These are phyloP conservation scores for Neurospora sublineolata DNA, from an alignment of 495 filamentous ascomycete species.

Conservation along the genomic window DNA sequence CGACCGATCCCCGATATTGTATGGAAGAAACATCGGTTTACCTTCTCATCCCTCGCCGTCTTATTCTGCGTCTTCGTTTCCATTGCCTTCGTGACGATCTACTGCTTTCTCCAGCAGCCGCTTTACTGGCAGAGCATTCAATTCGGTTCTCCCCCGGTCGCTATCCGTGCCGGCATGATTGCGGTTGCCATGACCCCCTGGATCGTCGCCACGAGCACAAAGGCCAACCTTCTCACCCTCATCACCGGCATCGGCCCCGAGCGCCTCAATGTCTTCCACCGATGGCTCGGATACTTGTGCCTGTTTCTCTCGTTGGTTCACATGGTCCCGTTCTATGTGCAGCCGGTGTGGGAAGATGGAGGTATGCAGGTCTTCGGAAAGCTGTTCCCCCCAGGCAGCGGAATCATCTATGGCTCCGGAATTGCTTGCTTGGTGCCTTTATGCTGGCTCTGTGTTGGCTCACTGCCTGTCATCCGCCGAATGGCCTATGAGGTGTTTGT, in stretches of 20 bases:
- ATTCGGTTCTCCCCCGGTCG: constrained; percentile 79
- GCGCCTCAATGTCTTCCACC: constrained; percentile 82
- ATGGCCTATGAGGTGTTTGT: constrained; percentile 74
- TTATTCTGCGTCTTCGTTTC: constrained; percentile 51
- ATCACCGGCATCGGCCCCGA: constrained; percentile 89
- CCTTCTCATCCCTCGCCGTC: constrained; percentile 67
- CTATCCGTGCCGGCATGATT: constrained; percentile 86
- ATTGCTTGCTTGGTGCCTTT: constrained; percentile 78
- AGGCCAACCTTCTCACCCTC: constrained; percentile 75
- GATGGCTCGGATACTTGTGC: constrained; percentile 84
- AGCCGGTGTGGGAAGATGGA: constrained; percentile 70
- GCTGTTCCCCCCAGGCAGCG: constrained; percentile 48
- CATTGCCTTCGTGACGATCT: constrained; percentile 62
- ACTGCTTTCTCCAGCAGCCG: constrained; percentile 73
- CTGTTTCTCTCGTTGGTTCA: constrained; percentile 75
- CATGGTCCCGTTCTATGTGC: constrained; percentile 79
- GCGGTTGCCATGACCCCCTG: constrained; percentile 89
- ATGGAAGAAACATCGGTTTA: constrained; percentile 50
- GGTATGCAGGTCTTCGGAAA: constrained; percentile 53
- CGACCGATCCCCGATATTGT: constrained; percentile 60
- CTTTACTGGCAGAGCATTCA: constrained; percentile 72
- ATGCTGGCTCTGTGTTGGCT: constrained; percentile 69
- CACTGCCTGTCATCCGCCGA: constrained; percentile 54
- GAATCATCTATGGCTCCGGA: constrained; percentile 77
- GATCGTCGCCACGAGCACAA: constrained; percentile 83